Base-by-base conservation (phyloP, 75 land plant species). In the Pinus tabuliformis region DNA sequence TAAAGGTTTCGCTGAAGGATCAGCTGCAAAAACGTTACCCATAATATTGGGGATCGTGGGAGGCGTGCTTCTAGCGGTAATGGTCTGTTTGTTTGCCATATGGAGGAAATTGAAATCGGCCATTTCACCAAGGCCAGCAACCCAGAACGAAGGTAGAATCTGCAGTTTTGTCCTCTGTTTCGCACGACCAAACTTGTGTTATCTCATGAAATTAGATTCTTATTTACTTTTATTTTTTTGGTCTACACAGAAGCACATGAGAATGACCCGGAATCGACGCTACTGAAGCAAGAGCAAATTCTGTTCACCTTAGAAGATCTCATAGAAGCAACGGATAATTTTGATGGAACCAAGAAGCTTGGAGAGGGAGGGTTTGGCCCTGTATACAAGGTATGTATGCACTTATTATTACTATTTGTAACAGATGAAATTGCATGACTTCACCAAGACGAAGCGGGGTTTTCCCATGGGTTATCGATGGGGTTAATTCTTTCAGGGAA, bases 331-430 rank as follows among this genome's bases (percentile, higher is more conserved):
- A 79, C 80, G 18, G 5, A 56, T 21, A 54, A 62, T 17, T 80
- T 80, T 39, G 20, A 62, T 65, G 30, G 36, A 21, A 22, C 56
- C 17, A 61, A 80, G 0, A 80, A 65, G 70, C 78, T 80, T 65
- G 81, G 81, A 16, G 80, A 80, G 30, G 81, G 81, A 54, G 73
- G 70, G 12, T 80, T 77, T 56, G 81, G 81, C 6, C 59, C 73
- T n/a, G 81, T 80, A 42, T 80, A 77, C 57, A 80, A 80, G 80
- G 81, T 80, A 28, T 1, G 17, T 16, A 12, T 16, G 4, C 5
- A 71, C 4, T 33, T 33, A 33, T 11, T 0, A 18, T 60, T 21
- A 18, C 9, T 60, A 4, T 39, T 39, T 39, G 3, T 60, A 39
- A 21, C 21, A 7, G 6, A 6, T 11, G 11, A 18, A 60, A 20